Conservation (phyloP, 2,329 filamentous ascomycete genomes). For the Talaromyces sp. region DNA sequence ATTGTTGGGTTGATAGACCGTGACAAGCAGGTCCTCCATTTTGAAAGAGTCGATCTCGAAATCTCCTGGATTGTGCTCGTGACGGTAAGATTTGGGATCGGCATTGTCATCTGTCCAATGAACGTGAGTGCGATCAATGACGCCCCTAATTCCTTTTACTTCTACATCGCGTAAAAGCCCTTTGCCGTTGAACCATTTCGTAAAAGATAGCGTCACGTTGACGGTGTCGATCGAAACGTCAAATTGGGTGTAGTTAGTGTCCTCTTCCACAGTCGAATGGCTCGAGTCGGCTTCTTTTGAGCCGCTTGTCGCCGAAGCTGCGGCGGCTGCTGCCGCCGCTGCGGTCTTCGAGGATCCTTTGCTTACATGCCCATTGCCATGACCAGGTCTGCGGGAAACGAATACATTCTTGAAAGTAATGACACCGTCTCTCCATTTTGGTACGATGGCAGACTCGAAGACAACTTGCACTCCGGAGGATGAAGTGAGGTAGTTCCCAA, state of each 20-base stretch:
- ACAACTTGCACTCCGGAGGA: constrained; percentile 91
- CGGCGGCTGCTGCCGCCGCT: constrained; percentile 79
- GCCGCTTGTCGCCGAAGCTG: constrained; percentile 59
- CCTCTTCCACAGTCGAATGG: constrained; percentile 56
- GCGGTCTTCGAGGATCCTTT: constrained; percentile 85
- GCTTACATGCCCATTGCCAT: constrained; percentile 74
- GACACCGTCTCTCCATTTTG: constrained; percentile 89
- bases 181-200: constrained; percentile 99
- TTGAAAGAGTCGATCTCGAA: constrained; percentile 98
- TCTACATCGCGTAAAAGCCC: constrained; percentile 88
- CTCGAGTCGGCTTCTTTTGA: constrained; percentile 44
- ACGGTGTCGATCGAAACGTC: constrained; percentile 92
- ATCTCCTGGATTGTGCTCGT: constrained; percentile 83
- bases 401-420: constrained; percentile 97
- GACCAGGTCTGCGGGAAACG: constrained; percentile 83
- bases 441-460: constrained; percentile 96
- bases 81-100: constrained; percentile 82
- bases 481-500: constrained; percentile 91
- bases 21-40: constrained; percentile 87
- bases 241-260: constrained; percentile 97
- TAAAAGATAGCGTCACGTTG: constrained; percentile 91
- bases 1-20: constrained; percentile 80
- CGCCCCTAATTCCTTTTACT: constrained; percentile 86
- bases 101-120: constrained; percentile 63
- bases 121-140: constrained; percentile 85